A percentile compares a stretch with the other conserved stretches of the same genome.
phyloP scores from a whole-genome alignment of 768 basidiomycete species.

The Cantharellus anzutake region DNA sequence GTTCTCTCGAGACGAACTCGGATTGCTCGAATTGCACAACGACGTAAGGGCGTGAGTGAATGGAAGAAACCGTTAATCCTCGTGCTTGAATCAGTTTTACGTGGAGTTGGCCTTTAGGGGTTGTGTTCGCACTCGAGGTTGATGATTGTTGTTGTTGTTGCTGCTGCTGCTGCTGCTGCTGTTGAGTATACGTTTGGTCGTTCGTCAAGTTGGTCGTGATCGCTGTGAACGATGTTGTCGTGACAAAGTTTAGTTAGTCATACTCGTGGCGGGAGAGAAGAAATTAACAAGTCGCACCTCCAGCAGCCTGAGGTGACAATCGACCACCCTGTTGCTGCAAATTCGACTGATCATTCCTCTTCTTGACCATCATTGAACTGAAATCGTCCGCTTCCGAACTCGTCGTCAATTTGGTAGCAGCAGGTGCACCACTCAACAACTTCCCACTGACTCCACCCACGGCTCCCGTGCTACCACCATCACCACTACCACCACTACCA shows the following conservation, averaged over 20 bases:
- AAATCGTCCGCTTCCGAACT: no score
- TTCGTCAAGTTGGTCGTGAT: constrained; percentile 14
- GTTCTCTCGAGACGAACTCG: constrained; percentile 89
- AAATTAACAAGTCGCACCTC: neutral
- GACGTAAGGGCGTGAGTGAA: constrained; percentile 64
- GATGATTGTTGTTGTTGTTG: constrained; percentile 2
- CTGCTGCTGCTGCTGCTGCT: neutral
- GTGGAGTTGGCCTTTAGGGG: constrained; percentile 45
- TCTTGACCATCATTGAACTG: no score
- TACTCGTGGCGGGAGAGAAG: neutral
- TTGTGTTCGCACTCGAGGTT: neutral
- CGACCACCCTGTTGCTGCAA: no score
- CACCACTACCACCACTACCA: no score
- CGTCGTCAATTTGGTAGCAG: no score
- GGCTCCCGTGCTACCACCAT: no score
- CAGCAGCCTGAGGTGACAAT: no score
- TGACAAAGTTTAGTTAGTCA: neutral
- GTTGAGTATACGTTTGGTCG: neutral
- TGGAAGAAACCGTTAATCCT: constrained; percentile 50
- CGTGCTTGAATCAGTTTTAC: constrained; percentile 92
- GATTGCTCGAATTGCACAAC: constrained; percentile 98
- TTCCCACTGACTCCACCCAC: no score
- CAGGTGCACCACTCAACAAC: no score
- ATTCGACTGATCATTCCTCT: no score
- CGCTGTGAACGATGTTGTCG: constrained; percentile 11